A percentile compares a stretch with the other conserved stretches of the same genome.
These are phyloP conservation scores for Plasmodium malariae DNA, from an alignment of 169 alveolate species.

Conservation along the genomic window DNA sequence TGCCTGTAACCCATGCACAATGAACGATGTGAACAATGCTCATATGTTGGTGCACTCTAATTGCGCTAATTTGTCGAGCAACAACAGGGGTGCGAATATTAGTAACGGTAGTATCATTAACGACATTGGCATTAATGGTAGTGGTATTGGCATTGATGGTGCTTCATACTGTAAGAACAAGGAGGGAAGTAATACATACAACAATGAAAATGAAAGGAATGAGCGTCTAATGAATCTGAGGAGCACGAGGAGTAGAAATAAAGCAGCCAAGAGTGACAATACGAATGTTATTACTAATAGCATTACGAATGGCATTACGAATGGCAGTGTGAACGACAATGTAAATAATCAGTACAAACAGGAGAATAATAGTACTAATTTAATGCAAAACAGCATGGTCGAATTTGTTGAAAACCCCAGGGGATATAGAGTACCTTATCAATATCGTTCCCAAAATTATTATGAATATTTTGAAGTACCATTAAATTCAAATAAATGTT, in stretches of 20 bases:
- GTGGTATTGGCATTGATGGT: not conserved
- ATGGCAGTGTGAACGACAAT: not conserved
- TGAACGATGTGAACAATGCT: too few relatives aligned
- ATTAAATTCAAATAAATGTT: constrained; percentile 33
- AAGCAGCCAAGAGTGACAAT: not conserved
- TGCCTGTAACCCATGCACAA: too few relatives aligned
- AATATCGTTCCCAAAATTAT: constrained; percentile 32
- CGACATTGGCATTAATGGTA: not conserved
- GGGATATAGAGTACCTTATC: constrained; percentile 63
- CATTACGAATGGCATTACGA: too few relatives aligned
- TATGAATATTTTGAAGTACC: constrained; percentile 75
- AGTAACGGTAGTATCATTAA: too few relatives aligned
- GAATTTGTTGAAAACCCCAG: constrained; percentile 74
- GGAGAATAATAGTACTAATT: not conserved
- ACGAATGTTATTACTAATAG: too few relatives aligned
- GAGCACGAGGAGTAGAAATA: constrained; percentile 1
- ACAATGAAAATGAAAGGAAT: not conserved
- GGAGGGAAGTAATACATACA: not conserved
- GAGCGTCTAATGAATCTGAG: constrained; percentile 8
- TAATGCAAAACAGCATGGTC: not conserved
- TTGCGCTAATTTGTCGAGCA: too few relatives aligned
- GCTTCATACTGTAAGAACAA: not conserved
- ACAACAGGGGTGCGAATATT: too few relatives aligned
- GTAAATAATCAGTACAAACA: not conserved
- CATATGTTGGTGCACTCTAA: too few relatives aligned